Conservation (phyloP, 2,329 filamentous ascomycete species). For the Malbranchea zuffiana region DNA sequence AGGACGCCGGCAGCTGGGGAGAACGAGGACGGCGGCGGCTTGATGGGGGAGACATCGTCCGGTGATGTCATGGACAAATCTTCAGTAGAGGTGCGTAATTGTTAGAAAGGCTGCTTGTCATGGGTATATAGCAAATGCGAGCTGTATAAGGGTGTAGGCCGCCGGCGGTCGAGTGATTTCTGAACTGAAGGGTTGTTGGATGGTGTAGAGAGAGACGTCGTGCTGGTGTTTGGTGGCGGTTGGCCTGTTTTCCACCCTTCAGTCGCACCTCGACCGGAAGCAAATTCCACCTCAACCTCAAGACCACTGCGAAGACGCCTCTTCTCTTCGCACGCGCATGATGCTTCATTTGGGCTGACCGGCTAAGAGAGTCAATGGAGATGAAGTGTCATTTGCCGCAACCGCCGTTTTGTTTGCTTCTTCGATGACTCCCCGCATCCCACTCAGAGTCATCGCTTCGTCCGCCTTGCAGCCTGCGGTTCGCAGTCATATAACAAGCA, state of each 20-base stretch:
- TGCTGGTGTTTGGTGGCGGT: too few species aligned
- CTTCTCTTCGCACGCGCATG: too few species aligned
- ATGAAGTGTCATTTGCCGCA: too few species aligned
- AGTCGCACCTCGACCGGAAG: too few species aligned
- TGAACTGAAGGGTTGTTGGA: slow-evolving; percentile 4
- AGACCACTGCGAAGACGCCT: too few species aligned
- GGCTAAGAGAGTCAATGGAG: too few species aligned
- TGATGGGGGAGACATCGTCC: slow-evolving; percentile 52
- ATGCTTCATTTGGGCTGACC: too few species aligned
- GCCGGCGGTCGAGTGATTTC: background rate
- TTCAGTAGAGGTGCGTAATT: slow-evolving; percentile 1
- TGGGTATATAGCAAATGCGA: slow-evolving; percentile 7
- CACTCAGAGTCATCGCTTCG: background rate
- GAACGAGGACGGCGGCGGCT: slow-evolving; percentile 58
- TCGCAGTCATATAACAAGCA: background rate
- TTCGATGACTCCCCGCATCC: slow-evolving; percentile 7
- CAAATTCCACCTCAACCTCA: too few species aligned
- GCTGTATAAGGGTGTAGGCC: background rate
- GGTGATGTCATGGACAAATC: slow-evolving; percentile 55
- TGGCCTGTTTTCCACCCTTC: too few species aligned
- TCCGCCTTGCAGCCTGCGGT: background rate
- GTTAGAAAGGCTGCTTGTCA: background rate
- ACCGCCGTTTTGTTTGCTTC: background rate
- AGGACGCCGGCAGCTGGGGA: slow-evolving; percentile 53
- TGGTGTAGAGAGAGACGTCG: background rate